Evolutionary conservation across 129 eudicot genomes (phyloP), one percentile per base, ranked within the genome.

Genomic region (Chrysanthemum seticuspe): DNA sequence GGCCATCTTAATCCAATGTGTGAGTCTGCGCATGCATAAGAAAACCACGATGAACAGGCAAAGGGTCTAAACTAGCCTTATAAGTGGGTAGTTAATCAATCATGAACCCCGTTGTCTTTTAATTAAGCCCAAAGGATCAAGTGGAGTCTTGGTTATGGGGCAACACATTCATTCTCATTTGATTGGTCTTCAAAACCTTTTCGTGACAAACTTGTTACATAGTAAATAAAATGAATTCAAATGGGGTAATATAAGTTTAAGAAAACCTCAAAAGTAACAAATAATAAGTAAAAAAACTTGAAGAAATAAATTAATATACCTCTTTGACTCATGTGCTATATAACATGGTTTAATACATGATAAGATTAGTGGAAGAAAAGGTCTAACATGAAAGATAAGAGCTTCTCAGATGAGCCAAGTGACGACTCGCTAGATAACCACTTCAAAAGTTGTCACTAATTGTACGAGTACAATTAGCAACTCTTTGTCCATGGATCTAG

Each of bases 381-480:
- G 80, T 79, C 84, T 85, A 56, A 74, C 86, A 85, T 82, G 86
- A 85, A 82, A 53, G 82, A 83, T 68, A 73, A 83, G 87, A 80
- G 83, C 13, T 31, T 15, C 21, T 80, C 72, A 60, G 77, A 76
- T 13, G 6, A 82, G 89, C 83, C 82, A 68, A 34, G 40, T 23
- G 82, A 79, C 18, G 78, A 68, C 80, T 79, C 25, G 78, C 80
- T 72, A 76, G 13, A 85, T 62, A 85, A 57, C 84, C 84, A 77
- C 61, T 45, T 54, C 4, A 73, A 40, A 49, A 23, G 27, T 44
- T 70, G 70, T 31, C 6, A 31, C 69, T 27, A n/a, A 54, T n/a
- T 68, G 62, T 44, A 36, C 21, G 5, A 44, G 6, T 52, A 73
- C 63, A 72, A 62, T 59, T 40, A 1, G 19, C 72, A 55, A 19